These are phyloP conservation scores for Leccinum disarticulatum DNA, from an alignment of 768 basidiomycete species.

Conservation along the genomic window DNA sequence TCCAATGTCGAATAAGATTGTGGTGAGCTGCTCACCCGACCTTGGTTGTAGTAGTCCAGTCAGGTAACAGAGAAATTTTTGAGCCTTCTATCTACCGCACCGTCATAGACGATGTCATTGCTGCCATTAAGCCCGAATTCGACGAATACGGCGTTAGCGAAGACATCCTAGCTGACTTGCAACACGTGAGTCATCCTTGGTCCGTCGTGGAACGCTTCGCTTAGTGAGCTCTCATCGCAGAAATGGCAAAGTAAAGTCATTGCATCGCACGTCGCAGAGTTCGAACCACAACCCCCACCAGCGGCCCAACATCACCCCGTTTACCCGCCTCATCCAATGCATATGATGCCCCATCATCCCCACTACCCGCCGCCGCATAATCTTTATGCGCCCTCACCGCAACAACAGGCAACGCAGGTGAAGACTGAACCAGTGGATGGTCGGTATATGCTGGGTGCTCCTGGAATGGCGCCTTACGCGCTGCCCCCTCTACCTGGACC, in stretches of 20 bases:
- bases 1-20: slow-evolving; percentile 95
- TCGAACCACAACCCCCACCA: slow-evolving; percentile 60
- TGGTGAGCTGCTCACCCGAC: slow-evolving; percentile 84
- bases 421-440: slow-evolving; percentile 75
- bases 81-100: slow-evolving; percentile 90
- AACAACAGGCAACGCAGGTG: slow-evolving; percentile 45
- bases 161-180: slow-evolving; percentile 84
- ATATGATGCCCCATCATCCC: slow-evolving; percentile 53
- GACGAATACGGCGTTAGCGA: slow-evolving; percentile 95
- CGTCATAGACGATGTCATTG: slow-evolving; percentile 96
- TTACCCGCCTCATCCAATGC: slow-evolving; percentile 62
- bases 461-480: slow-evolving; percentile 46
- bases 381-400: slow-evolving; percentile 44
- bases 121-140: slow-evolving; percentile 86
- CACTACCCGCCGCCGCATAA: slow-evolving; percentile 55
- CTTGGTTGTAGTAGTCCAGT: slow-evolving; percentile 54
- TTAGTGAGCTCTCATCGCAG: slow-evolving; percentile 39
- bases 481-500: slow-evolving; percentile 67
- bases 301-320: slow-evolving; percentile 48
- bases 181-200: slow-evolving; percentile 63
- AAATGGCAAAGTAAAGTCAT: slow-evolving; percentile 97
- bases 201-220: slow-evolving; percentile 9
- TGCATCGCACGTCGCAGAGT: slow-evolving; percentile 93
- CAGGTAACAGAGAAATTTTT: slow-evolving; percentile 53
- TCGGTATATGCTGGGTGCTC: slow-evolving; percentile 59